Conservation (phyloP, 306 rosid genomes). For the Acacia melanoxylon region DNA sequence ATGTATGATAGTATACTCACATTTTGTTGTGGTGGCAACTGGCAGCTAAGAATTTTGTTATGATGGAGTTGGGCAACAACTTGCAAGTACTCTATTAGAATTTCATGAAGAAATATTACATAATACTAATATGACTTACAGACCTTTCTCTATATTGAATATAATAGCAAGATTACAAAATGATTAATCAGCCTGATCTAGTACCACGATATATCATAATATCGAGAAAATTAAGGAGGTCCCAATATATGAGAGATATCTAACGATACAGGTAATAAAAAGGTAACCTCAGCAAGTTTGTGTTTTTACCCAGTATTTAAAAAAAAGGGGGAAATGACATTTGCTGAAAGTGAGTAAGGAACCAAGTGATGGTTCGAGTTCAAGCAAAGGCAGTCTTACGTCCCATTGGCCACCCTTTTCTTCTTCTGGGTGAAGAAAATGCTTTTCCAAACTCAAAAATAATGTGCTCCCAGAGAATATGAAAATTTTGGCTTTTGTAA, state of each 20-base stretch:
- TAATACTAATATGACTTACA: background rate
- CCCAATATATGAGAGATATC: conserved; percentile 1
- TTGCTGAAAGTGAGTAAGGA: conserved; percentile 3
- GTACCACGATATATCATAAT: background rate
- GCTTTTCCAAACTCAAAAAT: background rate
- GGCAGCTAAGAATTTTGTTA: background rate
- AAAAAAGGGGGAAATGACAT: conserved; percentile 31
- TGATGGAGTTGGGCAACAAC: background rate
- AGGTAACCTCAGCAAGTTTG: conserved; percentile 22
- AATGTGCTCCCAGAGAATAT: background rate
- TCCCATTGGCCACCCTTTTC: background rate
- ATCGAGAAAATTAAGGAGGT: background rate
- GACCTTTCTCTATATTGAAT: background rate
- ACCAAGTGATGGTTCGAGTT: conserved; percentile 7
- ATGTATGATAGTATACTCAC: background rate
- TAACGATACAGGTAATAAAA: conserved; percentile 30
- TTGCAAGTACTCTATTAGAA: background rate
- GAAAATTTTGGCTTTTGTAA: background rate
- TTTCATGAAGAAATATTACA: background rate
- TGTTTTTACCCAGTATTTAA: conserved; percentile 33
- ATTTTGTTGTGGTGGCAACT: background rate
- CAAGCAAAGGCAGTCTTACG: conserved; percentile 28
- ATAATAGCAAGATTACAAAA: background rate
- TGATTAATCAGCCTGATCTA: conserved; percentile 17
- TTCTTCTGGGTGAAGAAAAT: background rate